Evolutionary conservation across 257 asterid species (phyloP), one percentile per base, ranked within the genome.

Genomic region (Ilex aquifolium): DNA sequence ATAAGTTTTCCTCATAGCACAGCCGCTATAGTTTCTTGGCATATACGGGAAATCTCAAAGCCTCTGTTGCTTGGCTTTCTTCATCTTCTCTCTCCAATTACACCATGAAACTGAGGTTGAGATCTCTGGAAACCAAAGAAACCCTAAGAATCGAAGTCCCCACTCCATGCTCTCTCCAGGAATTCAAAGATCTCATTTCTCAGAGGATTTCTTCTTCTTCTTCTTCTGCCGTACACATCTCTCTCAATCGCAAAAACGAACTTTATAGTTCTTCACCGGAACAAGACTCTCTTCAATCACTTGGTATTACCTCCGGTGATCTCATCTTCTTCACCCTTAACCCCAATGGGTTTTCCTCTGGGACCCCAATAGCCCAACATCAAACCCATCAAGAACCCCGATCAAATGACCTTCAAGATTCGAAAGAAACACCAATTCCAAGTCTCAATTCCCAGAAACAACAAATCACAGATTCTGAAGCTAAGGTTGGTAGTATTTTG

Each of bases 231-330:
- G 62, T 92, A 50, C 86, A 82, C 62, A 80, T 92, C 1, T 89
- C 99, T n/a, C 92, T 85, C 15, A 91, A 91, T 72, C 80, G 83
- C 57, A 79, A 67, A 32, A 91, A 85, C 51, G 87, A 89, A 27
- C 83, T 92, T 59, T 79, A 42, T 60, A 71, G 83, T 59, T 74
- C 69, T 14, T 62, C 73, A 2, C 71, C 76, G 0, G 64, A 72
- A 44, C 79, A 72, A 15, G 76, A 64, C 15, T 74, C 70, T 36
- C 89, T 92, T 56, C 85, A 79, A 13, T 75, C 77, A 7, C 76
- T 87, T 48, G 97, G 96, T 9, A 82, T 92, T 57, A 64, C 95
- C 31, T 32, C 85, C 1, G 96, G 96, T 13, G 96, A 89, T 60
- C 88, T 89, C 0, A 72, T 92, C 51, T 92, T 56, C 71, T 87